Percentiles rank a stretch among this genome's conserved stretches.
Evolutionary conservation across 495 filamentous ascomycete species (phyloP).

Genomic region (Trichoderma erinaceum): DNA sequence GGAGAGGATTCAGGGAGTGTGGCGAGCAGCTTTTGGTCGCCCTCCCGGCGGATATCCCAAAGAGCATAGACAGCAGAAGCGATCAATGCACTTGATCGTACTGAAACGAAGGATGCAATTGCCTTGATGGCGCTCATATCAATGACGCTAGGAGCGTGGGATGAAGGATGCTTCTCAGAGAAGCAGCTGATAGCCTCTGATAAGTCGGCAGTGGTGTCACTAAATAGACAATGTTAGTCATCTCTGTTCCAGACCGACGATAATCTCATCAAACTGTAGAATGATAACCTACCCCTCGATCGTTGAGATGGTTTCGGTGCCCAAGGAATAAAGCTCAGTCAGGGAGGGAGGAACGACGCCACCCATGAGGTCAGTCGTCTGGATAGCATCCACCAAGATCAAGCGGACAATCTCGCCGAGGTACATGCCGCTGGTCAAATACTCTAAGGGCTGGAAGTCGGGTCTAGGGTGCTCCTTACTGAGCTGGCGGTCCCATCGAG

Average conservation of each 20-base stretch:
- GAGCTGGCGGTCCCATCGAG: slow-evolving; percentile 65
- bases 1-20: slow-evolving; percentile 17
- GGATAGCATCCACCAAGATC: slow-evolving; percentile 58
- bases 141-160: slow-evolving; percentile 31
- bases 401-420: slow-evolving; percentile 75
- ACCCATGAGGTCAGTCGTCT: slow-evolving; percentile 47
- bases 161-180: slow-evolving; percentile 40
- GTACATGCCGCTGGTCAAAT: slow-evolving; percentile 76
- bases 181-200: slow-evolving; percentile 30
- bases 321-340: slow-evolving; percentile 49
- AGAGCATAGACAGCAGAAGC: slow-evolving; percentile 57
- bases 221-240: slow-evolving; percentile 23
- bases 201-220: slow-evolving; percentile 32
- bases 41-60: slow-evolving; percentile 49
- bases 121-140: slow-evolving; percentile 51
- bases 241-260: too few species aligned
- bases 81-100: slow-evolving; percentile 56
- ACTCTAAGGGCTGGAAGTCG: slow-evolving; percentile 80
- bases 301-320: slow-evolving; percentile 53
- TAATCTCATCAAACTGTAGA: background rate
- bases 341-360: slow-evolving; percentile 51
- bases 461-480: slow-evolving; percentile 60
- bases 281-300: slow-evolving; percentile 48
- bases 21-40: slow-evolving; percentile 29
- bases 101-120: slow-evolving; percentile 50